These are phyloP conservation scores for Rhipidocladum racemiflorum DNA, from an alignment of 176 grass and related monocot species.

Conservation along the genomic window DNA sequence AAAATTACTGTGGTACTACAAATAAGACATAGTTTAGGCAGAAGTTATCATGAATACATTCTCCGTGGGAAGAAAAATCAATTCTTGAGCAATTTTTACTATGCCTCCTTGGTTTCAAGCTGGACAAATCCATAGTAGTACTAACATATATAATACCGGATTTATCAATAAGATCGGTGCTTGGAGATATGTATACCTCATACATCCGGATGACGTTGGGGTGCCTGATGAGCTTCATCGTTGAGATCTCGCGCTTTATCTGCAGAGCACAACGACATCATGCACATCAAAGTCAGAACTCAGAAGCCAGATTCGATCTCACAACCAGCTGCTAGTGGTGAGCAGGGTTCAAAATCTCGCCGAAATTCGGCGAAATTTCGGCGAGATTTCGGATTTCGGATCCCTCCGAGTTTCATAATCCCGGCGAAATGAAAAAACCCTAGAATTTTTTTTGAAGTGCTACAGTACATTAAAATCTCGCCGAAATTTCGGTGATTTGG, in stretches of 20 bases:
- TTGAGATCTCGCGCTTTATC: conserved; percentile 99
- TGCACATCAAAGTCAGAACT: neutral
- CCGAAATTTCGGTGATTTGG: no score
- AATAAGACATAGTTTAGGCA: neutral
- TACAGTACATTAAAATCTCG: no score
- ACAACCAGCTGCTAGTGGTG: neutral
- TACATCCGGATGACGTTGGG: conserved; percentile 93
- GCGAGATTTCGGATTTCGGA: no score
- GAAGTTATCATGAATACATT: neutral
- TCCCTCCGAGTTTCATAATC: no score
- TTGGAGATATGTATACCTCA: conserved; percentile 55
- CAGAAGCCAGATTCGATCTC: conserved; percentile 20
- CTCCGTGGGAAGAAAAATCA: neutral
- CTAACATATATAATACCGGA: neutral
- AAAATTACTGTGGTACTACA: neutral
- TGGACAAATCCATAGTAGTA: neutral
- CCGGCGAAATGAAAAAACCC: no score
- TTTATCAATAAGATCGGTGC: neutral
- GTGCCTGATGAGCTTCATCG: conserved; percentile 95
- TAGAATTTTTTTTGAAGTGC: no score
- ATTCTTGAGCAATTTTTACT: neutral
- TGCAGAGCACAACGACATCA: conserved; percentile 33
- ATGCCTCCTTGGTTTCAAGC: neutral
- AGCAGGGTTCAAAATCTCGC: no score
- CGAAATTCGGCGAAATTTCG: no score